Base-by-base conservation (phyloP, 139 green algal species). In the Chara braunii region DNA sequence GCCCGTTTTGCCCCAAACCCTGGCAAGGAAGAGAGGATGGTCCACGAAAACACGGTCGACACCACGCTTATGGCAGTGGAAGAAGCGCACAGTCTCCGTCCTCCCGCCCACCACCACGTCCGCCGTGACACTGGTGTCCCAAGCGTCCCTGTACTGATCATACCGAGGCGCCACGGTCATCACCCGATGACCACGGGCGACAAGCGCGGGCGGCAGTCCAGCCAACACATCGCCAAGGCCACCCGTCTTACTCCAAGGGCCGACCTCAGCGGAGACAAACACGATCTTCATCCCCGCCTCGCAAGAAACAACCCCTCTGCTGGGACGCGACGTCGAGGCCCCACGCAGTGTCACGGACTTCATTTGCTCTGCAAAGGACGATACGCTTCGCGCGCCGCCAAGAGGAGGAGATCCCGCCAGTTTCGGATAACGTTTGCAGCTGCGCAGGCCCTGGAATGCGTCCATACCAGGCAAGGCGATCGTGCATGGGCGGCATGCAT, bases 11-110 rank as follows among this genome's bases (percentile, higher is more conserved):
- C 63, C 63, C 26, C 42, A 72, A 9, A 72, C 63, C 85, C 95
- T 96, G 63, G 88, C 85, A 57, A 99, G 78, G 83, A 97, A 97
- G 45, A 76, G 83, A 22, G 88, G 85, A 70, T 96, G 87, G 78
- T 98, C 91, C 0, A 98, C 72, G 78, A 91, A 99, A 11, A 99
- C 90, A 52, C 92, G 85, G 80, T 99, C 88, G 51, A 99, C 92
- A 31, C 93, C 92, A 43, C 94, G 80, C 81, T 96, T 94, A 62
- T 90, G 84, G 28, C 83, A 84, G 84, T 99, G 93, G 84, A 99
- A 99, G 81, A 86, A 99, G 22, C 92, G 81, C 3, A 98, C 88
- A 3, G 42, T 77, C 32, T 77, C 68, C 6, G 48, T 68, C 12
- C 40, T 68, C 22, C 57, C 52, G 22, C 68, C 68, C 2, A 77